Evolutionary conservation across 1,284 basidiomycete genomes (phyloP), one percentile per base, ranked within the genome.

Genomic region (Rhodotorula sp.): DNA sequence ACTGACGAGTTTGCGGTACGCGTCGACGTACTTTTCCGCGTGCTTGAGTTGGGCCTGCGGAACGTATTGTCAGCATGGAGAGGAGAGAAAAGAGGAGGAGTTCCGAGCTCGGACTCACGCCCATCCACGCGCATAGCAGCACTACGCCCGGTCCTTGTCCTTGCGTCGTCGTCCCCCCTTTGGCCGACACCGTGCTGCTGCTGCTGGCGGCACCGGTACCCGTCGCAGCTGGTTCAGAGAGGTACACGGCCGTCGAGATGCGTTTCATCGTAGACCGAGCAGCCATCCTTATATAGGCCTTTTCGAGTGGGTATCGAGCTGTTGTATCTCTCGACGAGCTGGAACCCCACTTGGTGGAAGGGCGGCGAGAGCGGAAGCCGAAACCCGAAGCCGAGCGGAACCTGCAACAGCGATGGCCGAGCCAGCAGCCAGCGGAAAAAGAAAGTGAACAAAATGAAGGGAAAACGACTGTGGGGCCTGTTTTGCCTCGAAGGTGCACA

Each of bases 41-140:
- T 73, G 74, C 44, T 60, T 66, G 7, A 73, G 33, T 44, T 73
- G 64, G 6, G 74, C 74, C 63, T 73, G 60, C 60, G 48, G 20
- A 20, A 22, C 30, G 4, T 0, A 7, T 1, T 29, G 51, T 54
- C 51, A 54, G 51, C 18, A 20, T 20, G 18, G 12, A 5, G 2
- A 15, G 33, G 8, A 12, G 30, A 4, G 10, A 0, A 3, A n/a
- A n/a, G n/a, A n/a, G n/a, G n/a, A n/a, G n/a, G n/a, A n/a, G n/a
- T n/a, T n/a, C 17, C 15, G 22, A 26, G 3, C 24, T 2, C 5
- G 15, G 10, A 54, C 67, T 33, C 53, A 68, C 67, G 17, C 44
- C 69, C 69, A 71, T 71, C 69, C 62, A 74, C 4, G 33, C 37
- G 8, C 54, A 54, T 10, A 68, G 30, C 48, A 64, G 22, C 22